Evolutionary conservation across 208 protist species (phyloP).

Genomic region (Leishmania lainsoni): DNA sequence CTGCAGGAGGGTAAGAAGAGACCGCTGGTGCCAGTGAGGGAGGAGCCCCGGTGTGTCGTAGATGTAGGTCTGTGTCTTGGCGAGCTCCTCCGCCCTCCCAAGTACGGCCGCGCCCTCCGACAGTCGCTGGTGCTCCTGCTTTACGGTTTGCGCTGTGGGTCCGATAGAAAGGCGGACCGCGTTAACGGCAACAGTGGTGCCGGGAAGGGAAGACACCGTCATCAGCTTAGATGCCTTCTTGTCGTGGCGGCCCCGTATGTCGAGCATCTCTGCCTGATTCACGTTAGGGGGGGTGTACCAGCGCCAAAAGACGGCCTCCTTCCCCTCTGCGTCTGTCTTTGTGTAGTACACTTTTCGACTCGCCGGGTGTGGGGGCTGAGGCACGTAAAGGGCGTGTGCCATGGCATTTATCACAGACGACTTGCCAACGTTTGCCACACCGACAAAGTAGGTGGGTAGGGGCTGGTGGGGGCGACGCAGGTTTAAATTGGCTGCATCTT

Average conservation of each 20-base stretch:
- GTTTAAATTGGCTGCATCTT: slow-evolving; percentile 83
- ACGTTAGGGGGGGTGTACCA: slow-evolving; percentile 91
- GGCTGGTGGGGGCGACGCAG: slow-evolving; percentile 70
- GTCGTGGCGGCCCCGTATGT: slow-evolving; percentile 85
- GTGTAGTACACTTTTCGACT: slow-evolving; percentile 91
- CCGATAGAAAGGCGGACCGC: slow-evolving; percentile 72
- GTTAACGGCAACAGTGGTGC: slow-evolving; percentile 86
- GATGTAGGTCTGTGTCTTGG: slow-evolving; percentile 48
- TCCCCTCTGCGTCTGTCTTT: slow-evolving; percentile 54
- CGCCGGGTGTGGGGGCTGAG: slow-evolving; percentile 85
- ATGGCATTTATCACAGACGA: slow-evolving; percentile 93
- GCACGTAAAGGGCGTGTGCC: slow-evolving; percentile 85
- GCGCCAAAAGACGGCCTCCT: slow-evolving; percentile 81
- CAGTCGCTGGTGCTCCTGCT: neutral
- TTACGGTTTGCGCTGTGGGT: neutral
- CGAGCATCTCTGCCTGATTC: slow-evolving; percentile 88
- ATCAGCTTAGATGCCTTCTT: slow-evolving; percentile 89
- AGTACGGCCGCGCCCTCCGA: neutral
- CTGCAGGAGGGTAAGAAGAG: slow-evolving; percentile 84
- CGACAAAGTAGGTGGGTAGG: slow-evolving; percentile 88
- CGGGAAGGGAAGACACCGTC: slow-evolving; percentile 88
- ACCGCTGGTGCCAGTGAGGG: slow-evolving; percentile 85
- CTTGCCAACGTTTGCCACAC: slow-evolving; percentile 91
- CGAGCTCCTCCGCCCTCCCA: slow-evolving; percentile 11
- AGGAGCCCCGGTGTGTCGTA: slow-evolving; percentile 91